phyloP scores from a whole-genome alignment of 192 early-diverging fungal species.

The Backusella circina region DNA sequence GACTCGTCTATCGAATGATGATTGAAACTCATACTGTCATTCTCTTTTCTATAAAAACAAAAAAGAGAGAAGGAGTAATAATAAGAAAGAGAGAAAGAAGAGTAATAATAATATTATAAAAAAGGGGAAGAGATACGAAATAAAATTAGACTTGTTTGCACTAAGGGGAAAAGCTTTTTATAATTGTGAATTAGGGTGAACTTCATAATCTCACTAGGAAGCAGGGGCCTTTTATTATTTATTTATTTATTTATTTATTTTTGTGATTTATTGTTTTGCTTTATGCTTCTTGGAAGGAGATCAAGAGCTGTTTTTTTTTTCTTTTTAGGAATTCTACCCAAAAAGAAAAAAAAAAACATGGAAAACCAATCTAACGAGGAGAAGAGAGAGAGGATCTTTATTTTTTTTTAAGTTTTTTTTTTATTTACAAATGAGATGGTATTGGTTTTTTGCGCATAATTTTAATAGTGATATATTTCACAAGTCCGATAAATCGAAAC shows the following conservation, averaged over 20 bases:
- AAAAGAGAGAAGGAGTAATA: neutral
- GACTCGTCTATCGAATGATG: neutral
- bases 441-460: neutral
- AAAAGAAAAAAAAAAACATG: neutral
- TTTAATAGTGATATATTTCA: conserved; percentile 1
- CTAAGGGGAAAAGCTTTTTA: neutral
- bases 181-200: neutral
- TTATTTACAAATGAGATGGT: conserved; percentile 1
- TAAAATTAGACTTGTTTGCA: neutral
- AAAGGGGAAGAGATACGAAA: neutral
- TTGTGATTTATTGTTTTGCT: neutral
- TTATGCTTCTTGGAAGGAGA: neutral
- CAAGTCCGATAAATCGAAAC: neutral
- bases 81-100: neutral
- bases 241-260: neutral
- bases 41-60: neutral
- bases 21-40: neutral
- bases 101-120: neutral
- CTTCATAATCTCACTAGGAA: conserved; percentile 3
- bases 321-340: neutral
- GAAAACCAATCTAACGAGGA: neutral
- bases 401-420: neutral
- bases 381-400: neutral
- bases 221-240: conserved; percentile 5
- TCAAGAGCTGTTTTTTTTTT: neutral